phyloP scores from a whole-genome alignment of 202 grass and related monocot species.

The Dendrocalamus latiflorus region DNA sequence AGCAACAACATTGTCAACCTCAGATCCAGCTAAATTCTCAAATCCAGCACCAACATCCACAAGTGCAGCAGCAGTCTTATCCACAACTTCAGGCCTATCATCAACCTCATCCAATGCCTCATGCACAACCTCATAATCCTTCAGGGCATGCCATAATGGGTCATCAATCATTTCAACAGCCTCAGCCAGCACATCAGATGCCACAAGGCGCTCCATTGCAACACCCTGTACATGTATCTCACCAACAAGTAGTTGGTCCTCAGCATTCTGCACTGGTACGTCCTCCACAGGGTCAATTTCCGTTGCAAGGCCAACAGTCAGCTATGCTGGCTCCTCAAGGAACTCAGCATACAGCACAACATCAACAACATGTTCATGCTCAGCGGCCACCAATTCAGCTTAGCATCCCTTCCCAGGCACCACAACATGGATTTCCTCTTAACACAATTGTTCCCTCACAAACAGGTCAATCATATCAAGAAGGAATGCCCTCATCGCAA shows the following conservation, averaged over 20 bases:
- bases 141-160: constrained; percentile 34
- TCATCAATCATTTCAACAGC: constrained; percentile 64
- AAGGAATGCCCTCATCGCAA: constrained; percentile 46
- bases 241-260: constrained; percentile 43
- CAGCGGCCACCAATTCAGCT: constrained; percentile 38
- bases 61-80: constrained; percentile 50
- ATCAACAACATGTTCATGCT: constrained; percentile 43
- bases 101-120: constrained; percentile 33
- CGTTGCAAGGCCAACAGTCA: constrained; percentile 43
- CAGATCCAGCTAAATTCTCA: constrained; percentile 33
- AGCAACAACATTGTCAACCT: constrained; percentile 50
- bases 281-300: constrained; percentile 41
- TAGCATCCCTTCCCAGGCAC: constrained; percentile 40
- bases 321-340: constrained; percentile 42
- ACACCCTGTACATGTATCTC: constrained; percentile 29
- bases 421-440: constrained; percentile 42
- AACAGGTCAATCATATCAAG: constrained; percentile 50
- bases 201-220: constrained; percentile 42
- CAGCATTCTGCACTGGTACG: constrained; percentile 40
- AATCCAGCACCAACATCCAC: constrained; percentile 33
- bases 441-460: constrained; percentile 39
- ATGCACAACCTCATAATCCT: constrained; percentile 54
- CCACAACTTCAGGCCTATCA: constrained; percentile 36
- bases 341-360: constrained; percentile 40
- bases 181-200: constrained; percentile 41